Evolutionary conservation across 371 early-diverging fungal species (phyloP).

Genomic region (Gilbertella persicaria): DNA sequence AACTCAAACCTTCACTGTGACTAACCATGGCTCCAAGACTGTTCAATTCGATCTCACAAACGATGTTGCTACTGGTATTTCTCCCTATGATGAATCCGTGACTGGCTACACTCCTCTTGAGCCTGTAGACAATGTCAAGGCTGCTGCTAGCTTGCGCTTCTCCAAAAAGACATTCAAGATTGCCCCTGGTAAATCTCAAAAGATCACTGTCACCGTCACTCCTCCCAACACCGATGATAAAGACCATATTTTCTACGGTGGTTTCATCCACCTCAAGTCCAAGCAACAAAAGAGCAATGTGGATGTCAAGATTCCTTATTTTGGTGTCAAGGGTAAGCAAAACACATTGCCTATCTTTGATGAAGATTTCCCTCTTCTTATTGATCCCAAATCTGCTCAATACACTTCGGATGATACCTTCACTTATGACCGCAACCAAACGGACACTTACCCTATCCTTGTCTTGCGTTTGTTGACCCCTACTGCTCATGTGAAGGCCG

Average conservation of each 20-base stretch:
- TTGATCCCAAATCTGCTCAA: constrained; percentile 5
- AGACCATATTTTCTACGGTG: constrained; percentile 33
- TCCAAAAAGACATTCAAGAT: constrained; percentile 61
- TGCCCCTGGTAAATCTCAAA: constrained; percentile 54
- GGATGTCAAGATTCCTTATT: background rate
- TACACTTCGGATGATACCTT: constrained; percentile 26
- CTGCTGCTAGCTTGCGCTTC: constrained; percentile 58
- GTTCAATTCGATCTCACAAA: constrained; percentile 47
- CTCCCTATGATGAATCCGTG: constrained; percentile 29
- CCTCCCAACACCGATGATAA: constrained; percentile 34
- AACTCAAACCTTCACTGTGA: constrained; percentile 44
- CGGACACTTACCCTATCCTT: constrained; percentile 13
- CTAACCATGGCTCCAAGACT: constrained; percentile 49
- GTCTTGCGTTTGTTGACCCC: constrained; percentile 32
- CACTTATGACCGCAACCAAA: constrained; percentile 23
- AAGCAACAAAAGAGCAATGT: constrained; percentile 14
- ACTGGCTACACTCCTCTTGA: constrained; percentile 35
- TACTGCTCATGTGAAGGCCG: constrained; percentile 25
- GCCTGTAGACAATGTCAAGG: too few species aligned
- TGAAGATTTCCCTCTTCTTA: constrained; percentile 14
- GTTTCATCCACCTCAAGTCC: constrained; percentile 22
- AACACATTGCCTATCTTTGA: constrained; percentile 35
- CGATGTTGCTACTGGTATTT: constrained; percentile 32
- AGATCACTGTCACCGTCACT: constrained; percentile 34
- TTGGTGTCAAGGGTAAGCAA: constrained; percentile 34